phyloP scores from a whole-genome alignment of 352 stramenopile species.

The Phytophthora agathidicida region DNA sequence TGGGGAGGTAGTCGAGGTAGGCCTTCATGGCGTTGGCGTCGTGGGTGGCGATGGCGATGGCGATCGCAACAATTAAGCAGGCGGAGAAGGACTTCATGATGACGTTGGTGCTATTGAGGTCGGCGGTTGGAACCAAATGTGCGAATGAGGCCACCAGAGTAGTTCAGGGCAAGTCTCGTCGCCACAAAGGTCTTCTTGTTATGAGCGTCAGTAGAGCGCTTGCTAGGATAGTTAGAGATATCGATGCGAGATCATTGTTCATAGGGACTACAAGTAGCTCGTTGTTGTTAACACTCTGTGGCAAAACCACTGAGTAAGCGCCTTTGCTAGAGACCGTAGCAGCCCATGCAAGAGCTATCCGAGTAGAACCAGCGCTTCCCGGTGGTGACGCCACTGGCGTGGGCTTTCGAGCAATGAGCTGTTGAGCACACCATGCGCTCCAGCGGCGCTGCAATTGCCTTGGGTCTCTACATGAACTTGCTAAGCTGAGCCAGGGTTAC shows the following conservation, averaged over 20 bases:
- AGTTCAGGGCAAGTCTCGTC: no score
- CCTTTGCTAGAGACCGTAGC: neutral
- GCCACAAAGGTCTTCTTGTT: no score
- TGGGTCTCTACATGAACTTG: conserved; percentile 1
- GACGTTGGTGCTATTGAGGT: no score
- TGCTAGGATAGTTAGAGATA: neutral
- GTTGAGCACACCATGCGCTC: neutral
- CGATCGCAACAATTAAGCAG: conserved; percentile 3
- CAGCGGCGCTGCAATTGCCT: neutral
- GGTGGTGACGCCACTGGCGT: neutral
- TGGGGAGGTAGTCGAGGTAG: conserved; percentile 37
- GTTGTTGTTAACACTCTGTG: no score
- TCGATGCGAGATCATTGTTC: no score
- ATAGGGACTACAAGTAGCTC: no score
- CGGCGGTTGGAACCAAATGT: neutral
- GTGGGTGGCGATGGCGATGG: neutral
- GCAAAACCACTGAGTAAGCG: no score
- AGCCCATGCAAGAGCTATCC: neutral
- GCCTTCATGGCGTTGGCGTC: neutral
- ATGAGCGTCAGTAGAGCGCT: no score
- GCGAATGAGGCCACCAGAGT: neutral
- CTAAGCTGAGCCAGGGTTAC: neutral
- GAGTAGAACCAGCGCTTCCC: neutral
- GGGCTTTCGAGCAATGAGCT: neutral
- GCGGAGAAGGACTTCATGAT: conserved; percentile 12